Base-by-base conservation (phyloP, 352 stramenopile genomes). In the Pythium aristosporum region DNA sequence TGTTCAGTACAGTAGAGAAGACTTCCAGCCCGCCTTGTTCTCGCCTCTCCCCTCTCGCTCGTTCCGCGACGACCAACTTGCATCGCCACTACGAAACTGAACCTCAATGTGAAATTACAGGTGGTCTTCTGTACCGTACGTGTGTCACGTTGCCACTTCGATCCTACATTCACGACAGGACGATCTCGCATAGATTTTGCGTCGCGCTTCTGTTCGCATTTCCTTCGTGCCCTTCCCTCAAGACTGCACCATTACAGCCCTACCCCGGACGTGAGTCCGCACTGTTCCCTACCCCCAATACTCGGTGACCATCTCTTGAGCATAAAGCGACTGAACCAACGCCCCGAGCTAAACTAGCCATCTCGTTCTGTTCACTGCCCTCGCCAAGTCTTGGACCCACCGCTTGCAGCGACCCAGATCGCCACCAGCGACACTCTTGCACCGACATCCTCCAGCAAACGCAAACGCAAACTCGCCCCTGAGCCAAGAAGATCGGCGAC, bases 291-390 rank as follows among this genome's bases (percentile, higher is more conserved):
- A 58, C 9, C 61, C 61, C 52, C 47, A 30, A 36, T 51, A 46
- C 55, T 43, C 61, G 34, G 10, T 36, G 37, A 52, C 44, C 36
- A 52, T 54, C 37, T 61, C 44, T 54, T 52, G 54, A 51, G 54
- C 55, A 62, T 46, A 54, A 16, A 28, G 42, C 54, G 61, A 68
- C 61, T 68, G 61, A 68, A 68, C 57, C 53, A 68, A 28, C 55
- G 23, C 53, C 37, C 52, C 36, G 61, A 57, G 61, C 61, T 53
- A 68, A 56, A 53, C 61, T 53, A 53, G 61, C 61, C 53, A 68
- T 63, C 47, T 62, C 30, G 39, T 68, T 61, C 60, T 57, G 32
- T 67, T 67, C 52, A 46, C 47, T 32, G 57, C 50, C 58, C 34
- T 68, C 46, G 36, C 46, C 36, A 21, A 32, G 41, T 15, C 20